These are phyloP conservation scores for Synchytrium microbalum DNA, from an alignment of 371 early-diverging fungal species.

Conservation along the genomic window DNA sequence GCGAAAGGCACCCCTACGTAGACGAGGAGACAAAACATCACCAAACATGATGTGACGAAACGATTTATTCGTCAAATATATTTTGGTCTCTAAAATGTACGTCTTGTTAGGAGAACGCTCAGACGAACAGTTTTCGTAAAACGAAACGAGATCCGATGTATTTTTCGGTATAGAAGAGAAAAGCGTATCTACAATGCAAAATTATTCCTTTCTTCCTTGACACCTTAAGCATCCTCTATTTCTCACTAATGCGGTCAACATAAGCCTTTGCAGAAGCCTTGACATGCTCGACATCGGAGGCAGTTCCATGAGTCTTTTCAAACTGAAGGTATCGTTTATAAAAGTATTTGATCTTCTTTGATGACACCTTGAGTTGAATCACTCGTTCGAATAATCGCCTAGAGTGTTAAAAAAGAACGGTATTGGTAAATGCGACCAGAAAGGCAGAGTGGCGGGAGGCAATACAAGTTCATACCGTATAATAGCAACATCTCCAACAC, in stretches of 20 bases:
- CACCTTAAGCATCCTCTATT: no score
- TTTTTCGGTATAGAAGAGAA: no score
- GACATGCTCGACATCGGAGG: constrained; percentile 72
- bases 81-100: no score
- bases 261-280: constrained; percentile 78
- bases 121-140: no score
- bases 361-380: constrained; percentile 75
- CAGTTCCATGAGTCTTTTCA: constrained; percentile 78
- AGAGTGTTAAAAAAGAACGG: constrained; percentile 4
- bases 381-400: constrained; percentile 86
- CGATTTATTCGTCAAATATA: no score
- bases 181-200: no score
- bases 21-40: no score
- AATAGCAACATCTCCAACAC: constrained; percentile 55
- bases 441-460: not conserved
- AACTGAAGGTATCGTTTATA: constrained; percentile 94
- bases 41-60: no score
- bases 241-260: constrained; percentile 41
- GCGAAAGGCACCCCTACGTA: no score
- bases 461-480: constrained; percentile 44
- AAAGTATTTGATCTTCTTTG: constrained; percentile 96
- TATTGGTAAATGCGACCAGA: constrained; percentile 5
- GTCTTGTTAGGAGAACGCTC: no score
- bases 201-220: no score
- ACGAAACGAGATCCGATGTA: no score